These are phyloP conservation scores for Trichoderma simmonsii DNA, from an alignment of 2,329 filamentous ascomycete species.

Conservation along the genomic window DNA sequence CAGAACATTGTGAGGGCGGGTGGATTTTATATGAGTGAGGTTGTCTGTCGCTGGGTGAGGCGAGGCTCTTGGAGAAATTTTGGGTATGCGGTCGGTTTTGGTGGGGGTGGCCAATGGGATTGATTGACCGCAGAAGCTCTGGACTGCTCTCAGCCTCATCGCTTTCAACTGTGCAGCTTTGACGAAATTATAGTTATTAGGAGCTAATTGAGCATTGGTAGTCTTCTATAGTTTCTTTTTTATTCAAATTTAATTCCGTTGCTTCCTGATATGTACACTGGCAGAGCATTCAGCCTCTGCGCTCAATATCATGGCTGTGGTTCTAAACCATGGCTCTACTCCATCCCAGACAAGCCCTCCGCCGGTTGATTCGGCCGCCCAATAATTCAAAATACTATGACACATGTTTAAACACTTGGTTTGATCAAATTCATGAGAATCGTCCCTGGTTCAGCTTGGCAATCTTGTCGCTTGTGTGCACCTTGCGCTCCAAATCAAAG, in stretches of 20 bases:
- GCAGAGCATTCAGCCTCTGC: conserved; percentile 29
- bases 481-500: conserved; percentile 37
- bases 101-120: conserved; percentile 28
- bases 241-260: conserved; percentile 25
- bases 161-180: not conserved
- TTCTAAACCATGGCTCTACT: conserved; percentile 9
- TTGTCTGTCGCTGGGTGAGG: conserved; percentile 31
- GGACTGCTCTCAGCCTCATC: conserved; percentile 30
- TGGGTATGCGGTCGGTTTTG: conserved; percentile 23
- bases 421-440: conserved; percentile 28
- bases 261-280: conserved; percentile 35
- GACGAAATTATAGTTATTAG: not conserved
- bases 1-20: conserved; percentile 39
- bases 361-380: conserved; percentile 1
- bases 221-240: not conserved
- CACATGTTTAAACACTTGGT: not conserved
- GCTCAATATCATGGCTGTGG: conserved; percentile 19
- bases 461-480: conserved; percentile 40
- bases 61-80: conserved; percentile 29
- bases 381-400: not conserved
- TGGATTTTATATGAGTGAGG: conserved; percentile 20
- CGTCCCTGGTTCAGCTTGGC: conserved; percentile 37
- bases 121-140: conserved; percentile 12
- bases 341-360: not conserved
- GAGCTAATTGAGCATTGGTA: not conserved